Percentiles rank a stretch among this genome's conserved stretches.
phyloP scores from a whole-genome alignment of 2,329 filamentous ascomycete species.

The Clarireedia paspali region DNA sequence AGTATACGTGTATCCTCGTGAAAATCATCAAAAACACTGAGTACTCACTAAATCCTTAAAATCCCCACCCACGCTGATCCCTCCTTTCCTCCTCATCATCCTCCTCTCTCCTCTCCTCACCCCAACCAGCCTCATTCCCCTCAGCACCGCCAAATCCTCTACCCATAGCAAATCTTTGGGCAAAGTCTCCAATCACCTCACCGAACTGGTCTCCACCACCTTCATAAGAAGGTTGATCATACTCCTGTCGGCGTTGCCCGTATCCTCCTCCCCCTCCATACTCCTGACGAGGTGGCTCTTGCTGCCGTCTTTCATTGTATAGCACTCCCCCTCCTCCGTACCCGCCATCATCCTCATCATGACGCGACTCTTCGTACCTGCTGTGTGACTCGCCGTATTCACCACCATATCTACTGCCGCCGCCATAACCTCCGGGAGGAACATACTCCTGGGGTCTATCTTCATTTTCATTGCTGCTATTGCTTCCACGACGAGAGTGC shows the following conservation, averaged over 20 bases:
- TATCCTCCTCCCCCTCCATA: conserved; percentile 1
- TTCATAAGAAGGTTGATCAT: neutral
- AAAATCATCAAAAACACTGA: neutral
- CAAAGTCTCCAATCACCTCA: conserved; percentile 7
- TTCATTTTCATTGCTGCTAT: conserved; percentile 14
- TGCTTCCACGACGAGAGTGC: conserved; percentile 14
- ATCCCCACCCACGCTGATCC: neutral
- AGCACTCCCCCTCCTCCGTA: neutral
- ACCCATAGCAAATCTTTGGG: conserved; percentile 1
- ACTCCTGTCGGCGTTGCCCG: conserved; percentile 5
- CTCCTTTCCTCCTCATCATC: conserved; percentile 38
- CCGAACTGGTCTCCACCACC: neutral
- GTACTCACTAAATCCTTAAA: neutral
- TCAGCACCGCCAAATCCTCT: neutral
- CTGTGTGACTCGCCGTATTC: neutral
- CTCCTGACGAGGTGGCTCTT: neutral
- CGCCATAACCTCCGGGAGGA: conserved; percentile 13
- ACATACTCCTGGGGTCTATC: conserved; percentile 14
- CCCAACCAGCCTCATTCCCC: neutral
- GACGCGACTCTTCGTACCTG: neutral
- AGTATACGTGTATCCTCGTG: too few relatives aligned
- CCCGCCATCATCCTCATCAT: conserved; percentile 2
- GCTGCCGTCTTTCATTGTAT: conserved; percentile 3
- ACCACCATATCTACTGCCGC: neutral
- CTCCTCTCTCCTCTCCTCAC: neutral